Conservation (phyloP, 768 basidiomycete species). For the Omphalotus guepiniiformis region DNA sequence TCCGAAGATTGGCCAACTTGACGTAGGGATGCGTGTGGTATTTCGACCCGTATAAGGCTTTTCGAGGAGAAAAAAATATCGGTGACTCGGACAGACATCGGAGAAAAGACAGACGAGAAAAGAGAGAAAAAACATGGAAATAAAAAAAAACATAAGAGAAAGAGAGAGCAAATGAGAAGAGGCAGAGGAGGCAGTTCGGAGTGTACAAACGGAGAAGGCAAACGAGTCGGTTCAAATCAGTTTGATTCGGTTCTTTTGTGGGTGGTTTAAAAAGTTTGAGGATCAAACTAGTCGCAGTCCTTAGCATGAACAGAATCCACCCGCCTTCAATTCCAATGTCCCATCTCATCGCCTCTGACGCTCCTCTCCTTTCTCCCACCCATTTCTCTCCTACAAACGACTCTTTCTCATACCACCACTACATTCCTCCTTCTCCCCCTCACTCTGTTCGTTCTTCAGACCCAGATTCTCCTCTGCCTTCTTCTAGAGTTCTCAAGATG, state of each 20-base stretch:
- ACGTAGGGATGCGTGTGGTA: slow-evolving; percentile 1
- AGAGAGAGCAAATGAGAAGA: background rate
- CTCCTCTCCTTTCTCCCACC: slow-evolving; percentile 50
- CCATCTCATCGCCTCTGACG: slow-evolving; percentile 55
- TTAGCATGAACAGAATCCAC: slow-evolving; percentile 3
- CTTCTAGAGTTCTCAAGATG: slow-evolving; percentile 47
- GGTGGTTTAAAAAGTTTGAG: slow-evolving; percentile 7
- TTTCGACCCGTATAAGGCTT: slow-evolving; percentile 5
- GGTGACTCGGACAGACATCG: slow-evolving; percentile 8
- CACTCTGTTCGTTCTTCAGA: slow-evolving; percentile 39
- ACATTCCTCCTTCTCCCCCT: slow-evolving; percentile 45
- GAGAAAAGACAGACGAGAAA: background rate
- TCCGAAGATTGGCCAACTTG: slow-evolving; percentile 8
- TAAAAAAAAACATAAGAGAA: background rate
- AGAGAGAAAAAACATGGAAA: background rate
- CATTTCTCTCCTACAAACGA: slow-evolving; percentile 22
- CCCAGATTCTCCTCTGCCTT: slow-evolving; percentile 42
- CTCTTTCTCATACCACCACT: slow-evolving; percentile 45
- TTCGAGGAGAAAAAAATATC: background rate
- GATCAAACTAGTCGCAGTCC: background rate
- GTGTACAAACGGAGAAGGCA: too few relatives aligned
- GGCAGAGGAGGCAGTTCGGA: too few relatives aligned
- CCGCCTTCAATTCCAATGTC: slow-evolving; percentile 46
- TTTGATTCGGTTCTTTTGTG: background rate
- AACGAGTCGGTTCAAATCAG: slow-evolving; percentile 3